A percentile compares a stretch with the other conserved stretches of the same genome.
Conservation (phyloP, 257 asterid genomes). For the Solanum lycopersicoides region DNA sequence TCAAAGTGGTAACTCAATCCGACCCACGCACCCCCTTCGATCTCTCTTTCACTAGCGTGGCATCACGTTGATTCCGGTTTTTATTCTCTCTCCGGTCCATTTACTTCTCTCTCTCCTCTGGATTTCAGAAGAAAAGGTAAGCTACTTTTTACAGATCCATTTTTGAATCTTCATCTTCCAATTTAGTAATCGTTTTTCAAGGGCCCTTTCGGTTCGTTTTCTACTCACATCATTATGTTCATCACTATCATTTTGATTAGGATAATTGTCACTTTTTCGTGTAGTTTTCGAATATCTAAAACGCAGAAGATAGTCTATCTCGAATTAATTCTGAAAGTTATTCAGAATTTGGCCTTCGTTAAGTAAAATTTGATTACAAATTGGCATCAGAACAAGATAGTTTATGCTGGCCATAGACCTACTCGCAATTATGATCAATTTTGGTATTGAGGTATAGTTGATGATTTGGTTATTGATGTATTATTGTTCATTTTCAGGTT, state of each 20-base stretch:
- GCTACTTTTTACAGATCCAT: constrained; percentile 9
- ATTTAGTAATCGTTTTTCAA: neutral
- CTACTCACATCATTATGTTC: neutral
- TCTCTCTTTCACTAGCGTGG: neutral
- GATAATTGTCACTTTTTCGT: neutral
- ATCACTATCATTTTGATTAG: neutral
- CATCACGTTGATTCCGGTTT: neutral
- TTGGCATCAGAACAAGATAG: too few relatives aligned
- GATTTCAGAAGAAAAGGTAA: constrained; percentile 4
- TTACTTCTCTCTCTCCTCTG: neutral
- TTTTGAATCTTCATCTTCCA: neutral
- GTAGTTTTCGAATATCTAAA: neutral
- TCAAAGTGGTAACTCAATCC: neutral
- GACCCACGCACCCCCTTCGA: neutral
- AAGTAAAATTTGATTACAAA: neutral
- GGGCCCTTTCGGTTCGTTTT: neutral
- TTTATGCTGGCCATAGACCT: neutral
- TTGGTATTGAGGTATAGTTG: neutral
- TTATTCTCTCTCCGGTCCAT: neutral
- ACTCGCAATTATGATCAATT: neutral
- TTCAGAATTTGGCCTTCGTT: neutral
- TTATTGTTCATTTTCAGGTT: constrained; percentile 2
- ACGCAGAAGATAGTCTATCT: neutral
- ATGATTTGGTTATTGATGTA: neutral
- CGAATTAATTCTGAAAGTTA: neutral